Percentiles rank a stretch among this genome's conserved stretches.
Evolutionary conservation across 2,329 filamentous ascomycete genomes (phyloP).

Genomic region (Botrytis fragariae): DNA sequence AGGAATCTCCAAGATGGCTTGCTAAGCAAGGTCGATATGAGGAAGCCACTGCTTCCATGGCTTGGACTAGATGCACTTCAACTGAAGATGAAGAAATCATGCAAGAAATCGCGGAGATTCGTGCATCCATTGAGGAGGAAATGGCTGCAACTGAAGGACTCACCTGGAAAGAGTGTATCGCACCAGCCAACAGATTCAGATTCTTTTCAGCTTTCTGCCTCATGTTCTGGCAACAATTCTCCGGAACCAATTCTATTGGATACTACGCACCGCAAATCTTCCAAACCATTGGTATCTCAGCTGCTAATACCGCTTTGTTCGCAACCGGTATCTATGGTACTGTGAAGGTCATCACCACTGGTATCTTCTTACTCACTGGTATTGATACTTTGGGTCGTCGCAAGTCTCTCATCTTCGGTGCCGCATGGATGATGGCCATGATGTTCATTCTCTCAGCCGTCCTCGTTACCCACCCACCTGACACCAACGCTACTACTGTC

Average conservation of each 20-base stretch:
- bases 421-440: conserved; percentile 50
- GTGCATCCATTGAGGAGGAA: conserved; percentile 65
- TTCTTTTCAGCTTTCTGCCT: conserved; percentile 43
- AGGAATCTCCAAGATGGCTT: conserved; percentile 59
- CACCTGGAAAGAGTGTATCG: conserved; percentile 50
- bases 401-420: conserved; percentile 48
- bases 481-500: conserved; percentile 31
- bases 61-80: conserved; percentile 57
- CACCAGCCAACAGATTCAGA: conserved; percentile 41
- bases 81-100: conserved; percentile 54
- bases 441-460: conserved; percentile 53
- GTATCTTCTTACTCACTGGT: conserved; percentile 49
- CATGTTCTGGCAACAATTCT: conserved; percentile 46
- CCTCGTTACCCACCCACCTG: conserved; percentile 45
- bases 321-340: conserved; percentile 71
- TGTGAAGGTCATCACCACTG: conserved; percentile 63
- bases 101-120: conserved; percentile 62
- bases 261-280: conserved; percentile 54
- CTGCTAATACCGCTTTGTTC: conserved; percentile 59
- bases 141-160: conserved; percentile 66
- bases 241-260: conserved; percentile 30
- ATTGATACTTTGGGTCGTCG: conserved; percentile 50
- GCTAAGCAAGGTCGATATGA: conserved; percentile 62
- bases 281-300: conserved; percentile 57
- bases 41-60: conserved; percentile 54